Conservation (phyloP, 306 rosid genomes). For the Quercus suber region DNA sequence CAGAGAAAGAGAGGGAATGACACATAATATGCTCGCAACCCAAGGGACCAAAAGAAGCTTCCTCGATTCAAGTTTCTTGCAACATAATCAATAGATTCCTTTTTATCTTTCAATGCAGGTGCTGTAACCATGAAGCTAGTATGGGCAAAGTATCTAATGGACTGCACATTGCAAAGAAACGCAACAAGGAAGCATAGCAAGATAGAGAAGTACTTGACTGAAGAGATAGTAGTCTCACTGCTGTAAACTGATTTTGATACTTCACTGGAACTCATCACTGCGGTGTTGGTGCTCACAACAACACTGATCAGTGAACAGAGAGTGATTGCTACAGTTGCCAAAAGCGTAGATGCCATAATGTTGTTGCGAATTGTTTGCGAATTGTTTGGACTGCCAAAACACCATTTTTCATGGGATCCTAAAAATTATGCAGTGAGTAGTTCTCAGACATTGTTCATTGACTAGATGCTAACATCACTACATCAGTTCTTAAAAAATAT, state of each 20-base stretch:
- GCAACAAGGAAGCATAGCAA: constrained; percentile 79
- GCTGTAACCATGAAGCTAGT: constrained; percentile 79
- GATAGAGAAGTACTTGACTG: constrained; percentile 59
- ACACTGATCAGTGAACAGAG: constrained; percentile 79
- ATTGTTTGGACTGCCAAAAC: constrained; percentile 75
- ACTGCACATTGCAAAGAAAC: constrained; percentile 78
- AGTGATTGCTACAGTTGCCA: constrained; percentile 81
- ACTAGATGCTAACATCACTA: too few species aligned
- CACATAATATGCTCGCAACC: constrained; percentile 72
- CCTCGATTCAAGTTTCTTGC: constrained; percentile 71
- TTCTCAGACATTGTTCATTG: not conserved
- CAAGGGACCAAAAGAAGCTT: constrained; percentile 70
- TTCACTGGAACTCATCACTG: constrained; percentile 30
- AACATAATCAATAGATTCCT: constrained; percentile 49
- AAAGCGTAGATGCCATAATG: constrained; percentile 83
- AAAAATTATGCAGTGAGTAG: constrained; percentile 28
- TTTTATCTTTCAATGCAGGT: constrained; percentile 50
- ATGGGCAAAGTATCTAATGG: constrained; percentile 73
- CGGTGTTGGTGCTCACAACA: constrained; percentile 49
- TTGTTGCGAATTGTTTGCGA: constrained; percentile 83
- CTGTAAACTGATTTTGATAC: constrained; percentile 46
- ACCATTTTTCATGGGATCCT: constrained; percentile 88
- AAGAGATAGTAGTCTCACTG: constrained; percentile 41
- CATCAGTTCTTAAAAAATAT: too few species aligned
- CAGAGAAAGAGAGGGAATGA: constrained; percentile 85